Base-by-base conservation (phyloP, 1,139 yeast species). In the Lodderomyces pseudojiufengensis region DNA sequence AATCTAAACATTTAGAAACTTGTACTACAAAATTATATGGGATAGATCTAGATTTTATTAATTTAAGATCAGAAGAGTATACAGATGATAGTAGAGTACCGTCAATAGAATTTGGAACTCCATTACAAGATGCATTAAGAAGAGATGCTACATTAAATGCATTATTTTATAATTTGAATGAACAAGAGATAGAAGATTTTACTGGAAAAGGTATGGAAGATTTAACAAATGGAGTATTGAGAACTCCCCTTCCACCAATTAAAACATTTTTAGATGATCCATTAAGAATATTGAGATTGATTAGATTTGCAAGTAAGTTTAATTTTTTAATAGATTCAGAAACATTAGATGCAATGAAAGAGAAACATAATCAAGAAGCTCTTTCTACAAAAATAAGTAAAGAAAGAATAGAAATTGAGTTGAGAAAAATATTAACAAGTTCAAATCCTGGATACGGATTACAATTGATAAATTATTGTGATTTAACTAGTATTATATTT, bases 121-220 rank as follows among this genome's bases (percentile, higher is more conserved):
- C 97, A 0, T 74, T 77, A 43, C 86, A 92, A 51, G 99, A 92
- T 59, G 97, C 98, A 0, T 66, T 78, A 48, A 74, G 98, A 51
- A 70, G 99, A 51, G 99, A 92, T 62, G 97, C 97, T 2, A 92
- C 98, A 0, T 65, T 92, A 41, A 84, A 92, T 58, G 95, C 98
- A 0, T 63, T 92, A 25, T 92, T 92, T 54, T 92, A 84, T 61
- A 92, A 92, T 57, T 69, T 92, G 34, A 74, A 76, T 39, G 75
- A 78, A 12, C 66, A 65, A 15, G 50, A 70, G 41, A 80, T 92
- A 15, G 99, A 92, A 52, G 99, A 92, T 59, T 78, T 82, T 44
- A 92, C 98, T 0, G 76, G 74, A 0, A 54, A 55, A 15, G 99
- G 99, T 0, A 51, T 90, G 10, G 55, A 70, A 9, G 99, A 92